Evolutionary conservation across 495 filamentous ascomycete species (phyloP), one percentile per base, ranked within the genome.

Genomic region (Pseudevernia furfuracea): DNA sequence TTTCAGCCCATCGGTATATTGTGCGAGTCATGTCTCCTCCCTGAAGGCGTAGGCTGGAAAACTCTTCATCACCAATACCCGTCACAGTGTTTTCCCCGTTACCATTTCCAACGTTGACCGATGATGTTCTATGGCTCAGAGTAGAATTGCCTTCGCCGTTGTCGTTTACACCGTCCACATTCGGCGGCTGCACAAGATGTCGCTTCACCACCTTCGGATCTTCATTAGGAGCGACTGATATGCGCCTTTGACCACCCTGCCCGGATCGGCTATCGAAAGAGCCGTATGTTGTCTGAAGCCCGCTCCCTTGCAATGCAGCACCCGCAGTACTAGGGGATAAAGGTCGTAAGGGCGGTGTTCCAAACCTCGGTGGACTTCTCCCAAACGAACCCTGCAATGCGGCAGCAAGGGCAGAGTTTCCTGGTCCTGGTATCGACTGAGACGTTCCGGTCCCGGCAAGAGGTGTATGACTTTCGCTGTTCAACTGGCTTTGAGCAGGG

Each of bases 1-100:
- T 89, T 72, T 96, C 91, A 3, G 90, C 89, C 87, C 93, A 97
- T 52, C 88, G 86, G 73, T 98, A 98, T 60, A 98, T 92, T 58
- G 94, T 88, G 60, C 94, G 80, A 34, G 92, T 96, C 46, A 97
- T 87, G 72, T 98, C 94, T 43, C 94, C 94, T 38, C 94, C 94
- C 70, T 97, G 95, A 52, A 97, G 76, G 69, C 85, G 85, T 68
- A 98, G 74, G 74, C 92, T 96, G 36, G 92, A 97, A 72, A 98
- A 98, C 69, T 95, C 90, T 36, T 92, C 89, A 17, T 86, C 83
- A 28, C 81, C 84, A 52, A 82, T 73, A 48, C 79, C 82, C 23
- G 77, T 70, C n/a, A 73, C 81, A 37, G 79, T 73, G 58, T 77
- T 74, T 25, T 74, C 76, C 59, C 72, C 73, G 0, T 77, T 71